Evolutionary conservation across 2,329 filamentous ascomycete genomes (phyloP).

Genomic region (Mollisiaceae sp.): DNA sequence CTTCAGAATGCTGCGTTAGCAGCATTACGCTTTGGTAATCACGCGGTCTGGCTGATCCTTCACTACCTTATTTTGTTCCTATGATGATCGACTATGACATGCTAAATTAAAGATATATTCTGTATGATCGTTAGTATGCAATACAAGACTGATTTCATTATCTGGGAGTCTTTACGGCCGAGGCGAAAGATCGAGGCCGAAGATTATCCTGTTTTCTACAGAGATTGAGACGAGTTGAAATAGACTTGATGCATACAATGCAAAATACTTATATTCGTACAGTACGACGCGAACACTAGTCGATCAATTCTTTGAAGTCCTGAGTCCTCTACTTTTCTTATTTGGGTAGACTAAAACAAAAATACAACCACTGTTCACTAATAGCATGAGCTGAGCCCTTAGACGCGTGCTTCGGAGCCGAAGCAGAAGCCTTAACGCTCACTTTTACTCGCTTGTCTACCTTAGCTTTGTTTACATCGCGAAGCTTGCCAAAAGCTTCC

Average conservation of each 20-base stretch:
- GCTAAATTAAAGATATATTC: too few relatives aligned
- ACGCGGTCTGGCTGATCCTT: too few relatives aligned
- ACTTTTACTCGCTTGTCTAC: background rate
- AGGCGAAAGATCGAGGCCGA: background rate
- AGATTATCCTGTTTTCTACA: background rate
- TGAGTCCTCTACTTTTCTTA: background rate
- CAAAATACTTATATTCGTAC: background rate
- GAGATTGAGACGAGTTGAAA: background rate
- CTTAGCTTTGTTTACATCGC: background rate
- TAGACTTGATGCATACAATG: background rate
- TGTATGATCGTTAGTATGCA: too few relatives aligned
- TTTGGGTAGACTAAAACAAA: background rate
- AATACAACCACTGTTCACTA: background rate
- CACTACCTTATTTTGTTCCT: too few relatives aligned
- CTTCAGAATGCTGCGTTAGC: too few relatives aligned
- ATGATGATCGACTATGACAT: too few relatives aligned
- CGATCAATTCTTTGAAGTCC: background rate
- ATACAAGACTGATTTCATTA: too few relatives aligned
- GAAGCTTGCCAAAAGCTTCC: background rate
- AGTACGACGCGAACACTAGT: background rate
- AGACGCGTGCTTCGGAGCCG: background rate
- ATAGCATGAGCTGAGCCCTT: background rate
- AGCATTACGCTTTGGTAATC: too few relatives aligned
- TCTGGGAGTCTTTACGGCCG: too few relatives aligned
- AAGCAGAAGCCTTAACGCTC: background rate